A percentile compares a stretch with the other conserved stretches of the same genome.
Evolutionary conservation across 306 rosid species (phyloP).

Genomic region (Lathyrus aphaca): DNA sequence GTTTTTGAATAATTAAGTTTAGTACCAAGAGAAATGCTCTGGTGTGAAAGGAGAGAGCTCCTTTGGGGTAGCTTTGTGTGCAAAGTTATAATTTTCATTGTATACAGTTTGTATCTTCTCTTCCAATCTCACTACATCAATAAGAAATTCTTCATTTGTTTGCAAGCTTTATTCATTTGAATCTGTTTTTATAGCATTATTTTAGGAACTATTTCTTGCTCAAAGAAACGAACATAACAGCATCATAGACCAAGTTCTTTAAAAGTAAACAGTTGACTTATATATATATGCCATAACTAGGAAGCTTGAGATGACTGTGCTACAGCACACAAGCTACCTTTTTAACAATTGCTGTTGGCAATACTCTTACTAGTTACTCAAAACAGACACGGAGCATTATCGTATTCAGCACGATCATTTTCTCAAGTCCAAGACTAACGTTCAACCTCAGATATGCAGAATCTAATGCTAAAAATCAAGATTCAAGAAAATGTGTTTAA

Average conservation of each 20-base stretch:
- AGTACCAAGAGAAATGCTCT: too few species aligned
- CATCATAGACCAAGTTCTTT: conserved; percentile 11
- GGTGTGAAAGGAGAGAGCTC: too few species aligned
- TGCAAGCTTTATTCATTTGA: too few species aligned
- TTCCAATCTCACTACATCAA: too few species aligned
- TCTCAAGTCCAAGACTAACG: conserved; percentile 12
- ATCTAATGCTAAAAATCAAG: conserved; percentile 35
- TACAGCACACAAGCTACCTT: conserved; percentile 6
- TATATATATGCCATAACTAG: conserved; percentile 12
- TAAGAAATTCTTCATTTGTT: too few species aligned
- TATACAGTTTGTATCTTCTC: too few species aligned
- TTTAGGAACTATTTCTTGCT: too few species aligned
- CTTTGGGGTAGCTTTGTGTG: too few species aligned
- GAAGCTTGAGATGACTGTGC: conserved; percentile 23
- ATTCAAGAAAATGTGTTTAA: conserved; percentile 19
- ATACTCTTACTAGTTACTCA: conserved; percentile 30
- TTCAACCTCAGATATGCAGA: conserved; percentile 35
- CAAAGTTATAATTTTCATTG: too few species aligned
- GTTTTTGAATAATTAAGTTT: too few species aligned
- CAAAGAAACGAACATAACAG: too few species aligned
- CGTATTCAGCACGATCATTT: background rate
- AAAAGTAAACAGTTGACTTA: background rate
- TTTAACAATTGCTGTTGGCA: conserved; percentile 32
- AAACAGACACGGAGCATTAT: conserved; percentile 23
- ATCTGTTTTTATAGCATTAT: too few species aligned